A percentile compares a stretch with the other conserved stretches of the same genome.
These are phyloP conservation scores for Crithidia brevicula DNA, from an alignment of 208 protist genomes.

Conservation along the genomic window DNA sequence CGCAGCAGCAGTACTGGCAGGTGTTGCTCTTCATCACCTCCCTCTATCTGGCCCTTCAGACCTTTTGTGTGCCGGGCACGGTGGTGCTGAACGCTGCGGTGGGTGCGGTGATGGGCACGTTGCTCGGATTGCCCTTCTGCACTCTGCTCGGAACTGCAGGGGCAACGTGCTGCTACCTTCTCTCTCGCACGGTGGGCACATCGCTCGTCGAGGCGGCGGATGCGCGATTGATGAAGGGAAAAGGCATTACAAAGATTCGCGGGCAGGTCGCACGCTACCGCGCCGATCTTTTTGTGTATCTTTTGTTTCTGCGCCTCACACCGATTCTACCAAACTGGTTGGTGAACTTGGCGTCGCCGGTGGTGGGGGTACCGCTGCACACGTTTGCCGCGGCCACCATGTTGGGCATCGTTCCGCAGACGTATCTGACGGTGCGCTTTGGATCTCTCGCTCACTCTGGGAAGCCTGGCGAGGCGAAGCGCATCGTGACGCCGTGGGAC, in stretches of 20 bases:
- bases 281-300: slow-evolving; percentile 83
- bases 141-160: slow-evolving; percentile 64
- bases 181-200: slow-evolving; percentile 50
- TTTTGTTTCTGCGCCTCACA: slow-evolving; percentile 92
- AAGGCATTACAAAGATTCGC: slow-evolving; percentile 61
- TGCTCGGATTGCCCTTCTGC: slow-evolving; percentile 70
- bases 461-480: slow-evolving; percentile 22
- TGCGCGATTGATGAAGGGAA: slow-evolving; percentile 54
- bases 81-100: slow-evolving; percentile 82
- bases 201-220: slow-evolving; percentile 52
- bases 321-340: slow-evolving; percentile 95
- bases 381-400: slow-evolving; percentile 82
- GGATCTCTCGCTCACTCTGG: slow-evolving; percentile 47
- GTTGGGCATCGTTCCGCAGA: slow-evolving; percentile 90
- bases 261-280: slow-evolving; percentile 60
- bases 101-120: slow-evolving; percentile 79
- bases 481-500: slow-evolving; percentile 76
- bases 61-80: slow-evolving; percentile 91
- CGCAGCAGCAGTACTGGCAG: slow-evolving; percentile 33
- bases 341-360: slow-evolving; percentile 90
- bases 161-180: slow-evolving; percentile 51
- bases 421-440: slow-evolving; percentile 87
- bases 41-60: slow-evolving; percentile 80
- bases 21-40: slow-evolving; percentile 51
- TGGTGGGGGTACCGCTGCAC: slow-evolving; percentile 69